Evolutionary conservation across 805 yeast genomes (phyloP), one percentile per base, ranked within the genome.

Genomic region (Spathaspora hagerdaliae): DNA sequence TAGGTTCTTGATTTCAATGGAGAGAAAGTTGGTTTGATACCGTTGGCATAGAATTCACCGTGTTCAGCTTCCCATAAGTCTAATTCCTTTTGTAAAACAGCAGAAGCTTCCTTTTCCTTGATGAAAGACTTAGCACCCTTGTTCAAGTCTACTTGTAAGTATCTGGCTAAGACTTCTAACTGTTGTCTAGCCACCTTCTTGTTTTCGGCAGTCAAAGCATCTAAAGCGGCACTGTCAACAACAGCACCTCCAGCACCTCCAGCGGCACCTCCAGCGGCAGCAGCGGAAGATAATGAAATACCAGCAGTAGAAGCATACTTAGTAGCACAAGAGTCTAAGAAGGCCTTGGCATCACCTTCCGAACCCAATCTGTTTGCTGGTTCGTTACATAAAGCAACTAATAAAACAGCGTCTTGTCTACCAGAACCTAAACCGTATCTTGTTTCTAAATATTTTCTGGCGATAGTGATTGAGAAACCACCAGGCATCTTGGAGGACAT

Each of bases 401-500:
- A 76, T 61, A 94, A 75, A 34, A 85, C 90, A 40, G 95, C 79
- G 65, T 94, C 98, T 74, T 92, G 98, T 76, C 98, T 85, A 58
- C 97, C 97, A 39, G 87, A 51, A 54, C 87, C 95, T 58, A 94
- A 79, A 56, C 99, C 99, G 87, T 87, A 94, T 68, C 92, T 82
- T 38, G 91, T 64, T 73, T 87, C 91, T 65, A 94, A 80, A 72
- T 94, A 87, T 68, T 91, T 89, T 77, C 97, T 85, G 43, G 96
- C 96, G 53, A 79, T 75, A 51, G 97, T 85, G 57, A 92, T 84
- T 40, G 96, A 86, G 71, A 92, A 94, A 15, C 99, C 99, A 79
- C 99, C 99, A 44, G 99, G 98, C 98, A 94, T 94, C 75, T 94
- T 94, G 27, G 97, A 85, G 9, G 98, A 83, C 75, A 91, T 86